Evolutionary conservation across 805 yeast species (phyloP), one percentile per base, ranked within the genome.

Genomic region (Cyberlindnera americana): DNA sequence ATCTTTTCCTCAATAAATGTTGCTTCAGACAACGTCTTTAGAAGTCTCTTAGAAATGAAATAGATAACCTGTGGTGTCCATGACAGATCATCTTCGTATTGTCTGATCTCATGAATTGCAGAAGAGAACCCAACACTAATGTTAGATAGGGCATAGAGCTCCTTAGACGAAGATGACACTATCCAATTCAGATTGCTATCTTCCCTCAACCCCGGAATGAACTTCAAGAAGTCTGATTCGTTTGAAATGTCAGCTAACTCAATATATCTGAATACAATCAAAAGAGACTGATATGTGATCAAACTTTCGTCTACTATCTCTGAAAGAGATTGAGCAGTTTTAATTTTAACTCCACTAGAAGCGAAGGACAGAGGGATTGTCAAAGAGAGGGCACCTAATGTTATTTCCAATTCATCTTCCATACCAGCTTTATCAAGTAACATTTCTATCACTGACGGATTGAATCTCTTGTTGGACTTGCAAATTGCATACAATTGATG

Each of bases 331-430:
- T 47, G 52, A 25, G 61, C 64, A 1, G 69, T 50, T 5, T 58
- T 59, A 36, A 61, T 56, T 40, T 72, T 52, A 1, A 56, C 35
- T 0, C 78, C 77, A 24, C 54, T 55, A 12, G 54, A 56, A 0
- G 73, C 56, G 45, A 61, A 75, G 0, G 77, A 59, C 16, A 76
- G 47, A 0, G 81, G 68, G 1, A 78, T 57, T 1, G 67, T 48
- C n/a, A 60, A 39, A 0, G 74, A 57, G 6, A 72, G 38, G 21
- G 71, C 54, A 10, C 65, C 67, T 5, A 48, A 43, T 8, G 62
- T 45, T 9, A 70, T 24, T 11, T 59, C 52, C 15, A 35, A 32
- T 11, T 40, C 48, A 3, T n/a, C 11, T 11, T 41, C 46, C 7
- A 19, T 15, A 4, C 18, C 28, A 2, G 35, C 14, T 10, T 25